Evolutionary conservation across 176 grass and related monocot species (phyloP).

Genomic region (Oryza glumipatula): DNA sequence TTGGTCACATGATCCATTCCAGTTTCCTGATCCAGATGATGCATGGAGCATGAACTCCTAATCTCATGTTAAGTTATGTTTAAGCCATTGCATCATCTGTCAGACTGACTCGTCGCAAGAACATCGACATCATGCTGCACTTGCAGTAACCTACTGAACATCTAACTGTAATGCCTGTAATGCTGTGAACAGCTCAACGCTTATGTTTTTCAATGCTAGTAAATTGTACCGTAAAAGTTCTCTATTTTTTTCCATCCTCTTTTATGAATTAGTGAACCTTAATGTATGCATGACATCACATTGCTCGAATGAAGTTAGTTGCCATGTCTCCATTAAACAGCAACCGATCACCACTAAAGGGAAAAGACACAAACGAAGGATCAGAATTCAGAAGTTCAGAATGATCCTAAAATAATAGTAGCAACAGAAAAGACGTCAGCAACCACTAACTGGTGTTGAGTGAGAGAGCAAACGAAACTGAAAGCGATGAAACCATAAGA

Average conservation of each 20-base stretch:
- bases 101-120: not conserved
- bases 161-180: not conserved
- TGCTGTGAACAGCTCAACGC: not conserved
- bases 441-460: not conserved
- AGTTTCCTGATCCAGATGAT: not conserved
- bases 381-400: not conserved
- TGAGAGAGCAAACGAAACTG: not conserved
- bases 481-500: not conserved
- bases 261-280: not conserved
- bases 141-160: too few relatives aligned
- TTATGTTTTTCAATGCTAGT: too few relatives aligned
- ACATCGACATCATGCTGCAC: not conserved
- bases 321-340: not conserved
- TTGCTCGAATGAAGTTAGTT: not conserved
- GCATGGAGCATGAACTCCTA: not conserved
- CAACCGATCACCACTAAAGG: not conserved
- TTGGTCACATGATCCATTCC: constrained; percentile 44
- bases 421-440: not conserved
- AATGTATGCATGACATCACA: not conserved
- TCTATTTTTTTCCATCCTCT: not conserved
- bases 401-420: not conserved
- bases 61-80: not conserved
- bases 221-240: too few relatives aligned
- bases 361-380: not conserved
- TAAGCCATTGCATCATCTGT: not conserved